These are phyloP conservation scores for Jasminum sambac DNA, from an alignment of 257 asterid species.

Conservation along the genomic window DNA sequence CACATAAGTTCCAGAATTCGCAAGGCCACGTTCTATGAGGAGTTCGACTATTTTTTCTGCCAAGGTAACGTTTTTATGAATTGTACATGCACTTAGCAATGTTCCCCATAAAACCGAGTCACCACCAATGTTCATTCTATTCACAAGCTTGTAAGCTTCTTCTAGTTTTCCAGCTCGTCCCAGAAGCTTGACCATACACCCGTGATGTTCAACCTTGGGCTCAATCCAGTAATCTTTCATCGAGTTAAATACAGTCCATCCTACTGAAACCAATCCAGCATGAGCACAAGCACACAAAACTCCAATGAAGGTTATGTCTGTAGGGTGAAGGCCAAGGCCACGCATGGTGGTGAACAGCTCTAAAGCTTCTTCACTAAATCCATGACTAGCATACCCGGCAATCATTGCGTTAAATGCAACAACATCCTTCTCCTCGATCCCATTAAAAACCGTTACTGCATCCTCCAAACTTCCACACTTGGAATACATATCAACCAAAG, in stretches of 20 bases:
- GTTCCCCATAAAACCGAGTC: slow-evolving; percentile 53
- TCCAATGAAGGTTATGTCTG: slow-evolving; percentile 52
- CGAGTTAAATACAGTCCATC: slow-evolving; percentile 34
- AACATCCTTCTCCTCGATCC: slow-evolving; percentile 43
- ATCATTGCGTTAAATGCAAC: slow-evolving; percentile 51
- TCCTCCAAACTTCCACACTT: slow-evolving; percentile 60
- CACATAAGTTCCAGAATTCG: slow-evolving; percentile 48
- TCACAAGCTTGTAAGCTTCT: slow-evolving; percentile 47
- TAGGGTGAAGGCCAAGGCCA: slow-evolving; percentile 32
- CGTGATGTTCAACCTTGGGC: slow-evolving; percentile 57
- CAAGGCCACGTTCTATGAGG: slow-evolving; percentile 34
- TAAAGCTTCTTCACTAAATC: slow-evolving; percentile 44
- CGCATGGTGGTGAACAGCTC: slow-evolving; percentile 40
- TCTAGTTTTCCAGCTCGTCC: slow-evolving; percentile 51
- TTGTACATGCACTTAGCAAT: slow-evolving; percentile 49
- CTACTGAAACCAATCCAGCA: slow-evolving; percentile 52
- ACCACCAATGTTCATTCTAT: slow-evolving; percentile 22
- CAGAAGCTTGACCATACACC: slow-evolving; percentile 63
- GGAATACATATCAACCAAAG: slow-evolving; percentile 56
- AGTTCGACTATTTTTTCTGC: slow-evolving; percentile 40
- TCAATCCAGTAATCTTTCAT: slow-evolving; percentile 38
- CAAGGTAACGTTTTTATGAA: slow-evolving; percentile 40
- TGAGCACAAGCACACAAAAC: slow-evolving; percentile 53
- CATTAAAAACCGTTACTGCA: slow-evolving; percentile 45
- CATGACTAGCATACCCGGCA: slow-evolving; percentile 48